phyloP scores from a whole-genome alignment of 73 alveolate genomes.

The Symbiodinium pilosum region DNA sequence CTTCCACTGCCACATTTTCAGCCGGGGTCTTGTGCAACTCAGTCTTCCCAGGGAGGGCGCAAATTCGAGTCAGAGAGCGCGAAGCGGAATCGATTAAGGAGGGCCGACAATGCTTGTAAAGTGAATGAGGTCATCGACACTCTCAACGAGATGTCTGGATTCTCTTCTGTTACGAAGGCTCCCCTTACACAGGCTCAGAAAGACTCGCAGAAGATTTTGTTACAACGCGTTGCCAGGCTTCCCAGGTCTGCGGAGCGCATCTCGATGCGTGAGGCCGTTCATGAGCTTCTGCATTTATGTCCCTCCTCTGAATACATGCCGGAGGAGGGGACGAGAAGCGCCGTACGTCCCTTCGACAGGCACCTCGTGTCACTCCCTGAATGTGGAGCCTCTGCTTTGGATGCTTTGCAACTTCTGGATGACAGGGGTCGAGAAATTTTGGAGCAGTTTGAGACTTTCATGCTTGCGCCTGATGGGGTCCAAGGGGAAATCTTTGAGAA shows the following conservation, averaged over 20 bases:
- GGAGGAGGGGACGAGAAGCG: not conserved
- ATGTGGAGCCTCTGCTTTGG: not conserved
- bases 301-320: not conserved
- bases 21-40: not conserved
- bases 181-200: not conserved
- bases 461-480: too few species aligned
- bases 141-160: constrained; percentile 14
- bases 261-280: constrained; percentile 72
- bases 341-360: constrained; percentile 36
- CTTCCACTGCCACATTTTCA: constrained; percentile 13
- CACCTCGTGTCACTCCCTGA: not conserved
- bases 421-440: not conserved
- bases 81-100: not conserved
- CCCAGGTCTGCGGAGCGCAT: constrained; percentile 18
- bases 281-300: constrained; percentile 63
- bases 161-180: not conserved
- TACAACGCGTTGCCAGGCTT: not conserved
- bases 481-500: not conserved
- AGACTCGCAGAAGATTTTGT: not conserved
- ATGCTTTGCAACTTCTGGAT: not conserved
- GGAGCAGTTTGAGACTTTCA: not conserved
- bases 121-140: constrained; percentile 33
- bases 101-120: not conserved
- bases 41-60: not conserved
- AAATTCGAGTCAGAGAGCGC: not conserved